Evolutionary conservation across 2,329 filamentous ascomycete species (phyloP), one percentile per base, ranked within the genome.

Genomic region (Cercospora zeae-maydis): DNA sequence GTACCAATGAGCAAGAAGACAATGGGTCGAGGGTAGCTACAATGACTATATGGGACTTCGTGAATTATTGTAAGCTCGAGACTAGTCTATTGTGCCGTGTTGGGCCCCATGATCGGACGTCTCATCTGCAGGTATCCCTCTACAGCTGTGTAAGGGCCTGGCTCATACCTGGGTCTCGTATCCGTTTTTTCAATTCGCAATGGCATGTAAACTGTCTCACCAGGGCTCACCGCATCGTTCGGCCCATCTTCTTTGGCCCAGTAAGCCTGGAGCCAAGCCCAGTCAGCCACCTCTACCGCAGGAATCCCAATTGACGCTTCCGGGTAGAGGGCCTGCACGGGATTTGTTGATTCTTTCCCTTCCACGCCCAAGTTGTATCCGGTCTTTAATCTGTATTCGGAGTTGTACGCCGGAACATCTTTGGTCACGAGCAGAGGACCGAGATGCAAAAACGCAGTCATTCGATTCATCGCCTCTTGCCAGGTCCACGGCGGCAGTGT

Each of bases 401-500:
- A 2, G 30, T 61, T 52, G 36, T 61, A 61, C n/a, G 47, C 52
- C 9, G 57, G 14, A 51, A 57, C 59, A 8, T 36, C 47, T 7
- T 47, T 61, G 3, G 59, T 61, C 14, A 61, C 30, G 4, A 61
- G 16, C 13, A 61, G n/a, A n/a, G 59, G 59, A 2, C 59, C 59
- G 33, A 58, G 53, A 21, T 24, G 34, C n/a, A 61, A 61, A 31
- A 63, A 61, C 3, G 49, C 62, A 1, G 57, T 63, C 57, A 60
- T 63, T 3, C 51, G 33, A 13, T 56, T 14, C 31, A 63, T 42
- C 9, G 62, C 62, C n/a, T 33, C 34, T 34, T 60, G 57, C 3
- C 61, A 27, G 10, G 62, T 49, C 62, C 62, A 63, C 4, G 47
- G 19, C 27, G 62, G 62, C 9, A 63, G 31, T 10, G 61, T 58